Evolutionary conservation across 2,329 filamentous ascomycete species (phyloP).

Genomic region (Epichloe gansuensis): DNA sequence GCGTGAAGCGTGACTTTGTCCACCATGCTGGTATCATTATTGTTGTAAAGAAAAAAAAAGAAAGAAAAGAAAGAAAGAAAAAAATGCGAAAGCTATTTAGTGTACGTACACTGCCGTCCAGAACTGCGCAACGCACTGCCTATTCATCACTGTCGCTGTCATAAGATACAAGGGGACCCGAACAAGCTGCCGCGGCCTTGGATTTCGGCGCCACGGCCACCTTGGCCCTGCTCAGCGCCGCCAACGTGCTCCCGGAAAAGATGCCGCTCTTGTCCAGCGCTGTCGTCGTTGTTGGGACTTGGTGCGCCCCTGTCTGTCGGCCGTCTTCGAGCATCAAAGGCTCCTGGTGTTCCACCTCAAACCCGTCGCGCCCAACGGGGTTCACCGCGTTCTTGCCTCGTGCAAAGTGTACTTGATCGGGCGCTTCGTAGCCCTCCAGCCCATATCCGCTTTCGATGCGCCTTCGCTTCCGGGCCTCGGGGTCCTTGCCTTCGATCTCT

Average conservation of each 20-base stretch:
- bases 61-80: neutral
- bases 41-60: slow-evolving; percentile 9
- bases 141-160: slow-evolving; percentile 71
- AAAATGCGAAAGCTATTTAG: slow-evolving; percentile 5
- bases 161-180: slow-evolving; percentile 74
- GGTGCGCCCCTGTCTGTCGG: slow-evolving; percentile 25
- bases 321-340: slow-evolving; percentile 44
- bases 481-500: slow-evolving; percentile 84
- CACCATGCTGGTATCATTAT: slow-evolving; percentile 19
- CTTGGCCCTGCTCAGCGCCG: slow-evolving; percentile 53
- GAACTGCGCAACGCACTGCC: slow-evolving; percentile 7
- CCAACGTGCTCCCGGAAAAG: slow-evolving; percentile 69
- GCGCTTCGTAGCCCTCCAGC: slow-evolving; percentile 81
- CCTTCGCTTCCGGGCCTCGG: slow-evolving; percentile 73
- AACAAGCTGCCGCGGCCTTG: slow-evolving; percentile 35
- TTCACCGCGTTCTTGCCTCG: slow-evolving; percentile 58
- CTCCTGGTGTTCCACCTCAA: slow-evolving; percentile 51
- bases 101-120: neutral
- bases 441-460: slow-evolving; percentile 85
- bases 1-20: neutral
- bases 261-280: slow-evolving; percentile 46
- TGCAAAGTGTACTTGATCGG: slow-evolving; percentile 87
- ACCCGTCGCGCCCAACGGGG: slow-evolving; percentile 42
- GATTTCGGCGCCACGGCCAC: slow-evolving; percentile 41
- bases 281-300: slow-evolving; percentile 18